Base-by-base conservation (phyloP, 2,329 filamentous ascomycete species). In the Ophiostoma angusticollis region DNA sequence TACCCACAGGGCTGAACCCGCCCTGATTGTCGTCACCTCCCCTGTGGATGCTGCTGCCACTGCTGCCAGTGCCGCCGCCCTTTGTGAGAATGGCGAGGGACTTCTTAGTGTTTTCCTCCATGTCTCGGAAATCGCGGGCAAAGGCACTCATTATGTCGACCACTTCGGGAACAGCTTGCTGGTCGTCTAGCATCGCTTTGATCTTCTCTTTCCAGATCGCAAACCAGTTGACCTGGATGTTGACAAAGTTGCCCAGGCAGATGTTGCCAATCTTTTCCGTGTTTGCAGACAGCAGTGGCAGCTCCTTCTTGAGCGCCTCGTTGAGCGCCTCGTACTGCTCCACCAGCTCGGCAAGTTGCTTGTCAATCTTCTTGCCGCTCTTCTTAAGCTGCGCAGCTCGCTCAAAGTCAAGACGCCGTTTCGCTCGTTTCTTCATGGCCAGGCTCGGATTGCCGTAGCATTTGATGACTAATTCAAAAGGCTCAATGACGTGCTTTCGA, bases 251-350 rank as follows among this genome's bases (percentile, higher is more conserved):
- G 41, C 72, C 74, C 31, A 94, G 68, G 51, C 84, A 89, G 18
- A 82, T 79, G 51, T 86, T 83, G 51, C 91, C 85, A 45, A 95
- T 66, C 50, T 79, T 82, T 45, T 84, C 84, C 1, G 89, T 95
- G 46, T 91, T 63, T 7, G 65, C 62, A 37, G 91, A 93, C 13
- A 98, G 70, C 54, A 79, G 79, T 2, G 89, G 89, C 33, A 98
- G 69, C 55, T 96, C 89, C 48, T 89, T 81, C 59, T 94, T 95
- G 43, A 96, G 68, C 1, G 89, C 85, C 46, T 94, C 84, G 54
- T 96, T 96, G 43, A 98, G 67, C 7, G 86, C 85, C 29, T 84
- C 73, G 57, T 94, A 98, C 54, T 93, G 81, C 52, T 94, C 85
- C 16, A 86, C 84, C 28, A 82, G 74, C 50, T 93, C 85, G 13